These are phyloP conservation scores for Candida albicans DNA, from an alignment of 1,139 yeast species.

Conservation along the genomic window DNA sequence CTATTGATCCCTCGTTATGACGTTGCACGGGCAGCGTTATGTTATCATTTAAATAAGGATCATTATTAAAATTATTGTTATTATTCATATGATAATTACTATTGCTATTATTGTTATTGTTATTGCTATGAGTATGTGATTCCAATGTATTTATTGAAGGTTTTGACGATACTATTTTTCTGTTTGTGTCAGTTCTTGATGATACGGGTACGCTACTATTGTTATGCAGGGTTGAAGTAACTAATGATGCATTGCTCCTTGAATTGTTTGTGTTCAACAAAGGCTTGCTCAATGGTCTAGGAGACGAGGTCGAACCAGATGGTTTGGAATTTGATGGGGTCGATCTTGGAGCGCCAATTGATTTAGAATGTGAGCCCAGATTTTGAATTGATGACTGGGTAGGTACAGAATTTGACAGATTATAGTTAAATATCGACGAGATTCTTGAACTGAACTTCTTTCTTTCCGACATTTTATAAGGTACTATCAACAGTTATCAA, in stretches of 20 bases:
- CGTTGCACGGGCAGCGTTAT: neutral
- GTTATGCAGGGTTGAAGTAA: too few relatives aligned
- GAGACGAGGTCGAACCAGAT: neutral
- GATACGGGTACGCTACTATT: too few relatives aligned
- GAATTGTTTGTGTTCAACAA: constrained; percentile 4
- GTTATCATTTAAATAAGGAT: neutral
- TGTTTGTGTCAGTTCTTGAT: neutral
- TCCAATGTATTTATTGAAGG: constrained; percentile 5
- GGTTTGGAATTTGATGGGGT: neutral
- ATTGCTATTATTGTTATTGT: neutral
- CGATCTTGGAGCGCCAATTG: neutral
- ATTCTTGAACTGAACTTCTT: constrained; percentile 16
- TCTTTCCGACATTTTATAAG: constrained; percentile 11
- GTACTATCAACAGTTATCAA: too few relatives aligned
- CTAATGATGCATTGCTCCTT: neutral
- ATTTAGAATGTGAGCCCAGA: neutral
- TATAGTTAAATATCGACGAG: constrained; percentile 15
- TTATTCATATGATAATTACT: neutral
- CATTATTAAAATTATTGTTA: too few relatives aligned
- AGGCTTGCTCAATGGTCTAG: constrained; percentile 4
- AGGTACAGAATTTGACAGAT: constrained; percentile 6
- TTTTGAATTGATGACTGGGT: constrained; percentile 1
- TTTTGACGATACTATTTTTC: constrained; percentile 2
- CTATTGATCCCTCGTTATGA: neutral
- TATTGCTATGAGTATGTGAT: constrained; percentile 1